These are phyloP conservation scores for Solanum pinnatisectum DNA, from an alignment of 257 asterid genomes.

Conservation along the genomic window DNA sequence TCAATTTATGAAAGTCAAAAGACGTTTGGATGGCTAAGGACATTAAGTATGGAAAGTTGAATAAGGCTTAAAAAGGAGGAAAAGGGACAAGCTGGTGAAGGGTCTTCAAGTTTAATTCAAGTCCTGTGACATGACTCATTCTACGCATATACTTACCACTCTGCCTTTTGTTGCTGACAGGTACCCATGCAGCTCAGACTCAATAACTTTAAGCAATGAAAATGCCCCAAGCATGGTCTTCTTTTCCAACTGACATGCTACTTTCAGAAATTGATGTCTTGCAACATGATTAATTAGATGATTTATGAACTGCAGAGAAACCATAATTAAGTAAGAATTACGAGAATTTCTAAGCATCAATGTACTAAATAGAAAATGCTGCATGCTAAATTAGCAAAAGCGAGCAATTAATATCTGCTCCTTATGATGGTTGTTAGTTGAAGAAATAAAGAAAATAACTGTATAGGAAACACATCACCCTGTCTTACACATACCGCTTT, in stretches of 20 bases:
- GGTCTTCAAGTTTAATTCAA: neutral
- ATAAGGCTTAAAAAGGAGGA: neutral
- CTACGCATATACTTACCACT: conserved; percentile 48
- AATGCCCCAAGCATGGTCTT: conserved; percentile 94
- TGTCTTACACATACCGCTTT: conserved; percentile 53
- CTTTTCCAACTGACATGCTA: conserved; percentile 93
- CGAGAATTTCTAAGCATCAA: neutral
- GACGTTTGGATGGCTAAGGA: neutral
- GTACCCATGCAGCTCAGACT: conserved; percentile 89
- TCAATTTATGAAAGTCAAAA: neutral
- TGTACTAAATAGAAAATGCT: neutral
- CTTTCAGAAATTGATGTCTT: conserved; percentile 77
- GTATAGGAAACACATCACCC: neutral
- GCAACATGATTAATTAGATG: conserved; percentile 84
- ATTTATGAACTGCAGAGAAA: conserved; percentile 66
- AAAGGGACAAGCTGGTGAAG: neutral
- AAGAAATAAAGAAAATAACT: neutral
- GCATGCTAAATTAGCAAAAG: neutral
- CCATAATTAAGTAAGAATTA: neutral
- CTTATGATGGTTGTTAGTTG: neutral
- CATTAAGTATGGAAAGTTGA: neutral
- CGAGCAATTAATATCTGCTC: neutral
- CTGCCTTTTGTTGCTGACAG: conserved; percentile 81
- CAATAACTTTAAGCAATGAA: conserved; percentile 83
- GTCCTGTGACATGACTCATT: neutral